A percentile compares a stretch with the other conserved stretches of the same genome.
These are phyloP conservation scores for Chlamydomonas incerta DNA, from an alignment of 139 green algal species.

Conservation along the genomic window DNA sequence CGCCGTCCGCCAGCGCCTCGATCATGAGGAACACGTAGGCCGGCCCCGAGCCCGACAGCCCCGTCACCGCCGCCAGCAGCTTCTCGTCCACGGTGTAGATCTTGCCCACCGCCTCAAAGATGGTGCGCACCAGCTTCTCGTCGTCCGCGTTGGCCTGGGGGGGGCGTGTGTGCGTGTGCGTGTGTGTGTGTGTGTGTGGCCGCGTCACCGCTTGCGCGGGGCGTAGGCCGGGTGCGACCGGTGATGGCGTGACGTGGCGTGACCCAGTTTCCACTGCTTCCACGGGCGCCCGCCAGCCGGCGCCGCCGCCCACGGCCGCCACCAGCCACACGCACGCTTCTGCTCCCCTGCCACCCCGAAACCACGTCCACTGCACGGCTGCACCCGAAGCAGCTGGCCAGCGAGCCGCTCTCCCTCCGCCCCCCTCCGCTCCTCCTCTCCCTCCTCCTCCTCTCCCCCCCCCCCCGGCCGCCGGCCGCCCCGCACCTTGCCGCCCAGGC, in stretches of 20 bases:
- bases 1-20: conserved; percentile 96
- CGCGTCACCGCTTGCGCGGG: too few species aligned
- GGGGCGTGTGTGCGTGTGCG: background rate
- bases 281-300: too few species aligned
- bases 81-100: conserved; percentile 86
- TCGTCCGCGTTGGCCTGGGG: conserved; percentile 69
- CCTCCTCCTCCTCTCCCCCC: background rate
- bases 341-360: too few species aligned
- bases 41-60: conserved; percentile 91
- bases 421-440: background rate
- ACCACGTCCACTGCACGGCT: too few species aligned
- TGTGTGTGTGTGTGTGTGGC: too few species aligned
- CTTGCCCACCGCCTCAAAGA: conserved; percentile 84
- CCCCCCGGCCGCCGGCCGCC: background rate
- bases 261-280: too few species aligned
- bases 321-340: too few species aligned
- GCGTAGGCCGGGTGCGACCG: too few species aligned
- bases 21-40: conserved; percentile 97
- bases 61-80: conserved; percentile 93
- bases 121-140: conserved; percentile 65
- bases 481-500: conserved; percentile 74
- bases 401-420: background rate
- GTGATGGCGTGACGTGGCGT: too few species aligned
- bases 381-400: too few species aligned
- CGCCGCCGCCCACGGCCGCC: too few species aligned